These are phyloP conservation scores for Colletotrichum acutatum DNA, from an alignment of 2,329 filamentous ascomycete species.

Conservation along the genomic window DNA sequence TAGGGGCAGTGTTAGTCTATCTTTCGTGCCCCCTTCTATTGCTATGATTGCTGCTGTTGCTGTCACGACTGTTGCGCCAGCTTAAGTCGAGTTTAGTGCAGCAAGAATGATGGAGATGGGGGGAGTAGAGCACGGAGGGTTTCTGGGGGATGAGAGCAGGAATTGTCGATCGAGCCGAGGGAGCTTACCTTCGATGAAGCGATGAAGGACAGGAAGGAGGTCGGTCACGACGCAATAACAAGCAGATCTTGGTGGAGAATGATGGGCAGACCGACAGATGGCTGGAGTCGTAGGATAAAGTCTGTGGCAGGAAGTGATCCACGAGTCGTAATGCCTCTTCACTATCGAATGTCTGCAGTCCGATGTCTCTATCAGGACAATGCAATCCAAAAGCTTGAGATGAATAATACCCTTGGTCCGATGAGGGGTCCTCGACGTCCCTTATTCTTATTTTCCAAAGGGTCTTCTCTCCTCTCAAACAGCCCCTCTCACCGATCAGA, in stretches of 20 bases:
- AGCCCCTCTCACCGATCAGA: background rate
- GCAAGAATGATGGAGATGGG: background rate
- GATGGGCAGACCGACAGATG: background rate
- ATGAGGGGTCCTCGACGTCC: conserved; percentile 19
- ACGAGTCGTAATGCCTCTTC: background rate
- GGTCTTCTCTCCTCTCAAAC: background rate
- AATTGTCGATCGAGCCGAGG: conserved; percentile 1
- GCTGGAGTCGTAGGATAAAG: background rate
- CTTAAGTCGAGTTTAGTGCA: background rate
- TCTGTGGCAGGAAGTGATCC: background rate
- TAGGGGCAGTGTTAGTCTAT: conserved; percentile 24
- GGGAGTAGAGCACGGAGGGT: background rate
- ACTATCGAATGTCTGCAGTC: too few relatives aligned
- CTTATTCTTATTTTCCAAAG: conserved; percentile 32
- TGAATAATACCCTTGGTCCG: conserved; percentile 11
- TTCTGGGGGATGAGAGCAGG: background rate
- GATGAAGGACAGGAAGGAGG: background rate
- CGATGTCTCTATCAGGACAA: background rate
- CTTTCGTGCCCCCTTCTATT: background rate
- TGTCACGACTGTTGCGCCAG: background rate
- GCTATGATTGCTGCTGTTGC: background rate
- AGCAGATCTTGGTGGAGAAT: background rate
- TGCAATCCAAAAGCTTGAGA: background rate
- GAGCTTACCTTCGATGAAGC: background rate
- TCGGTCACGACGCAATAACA: background rate